Evolutionary conservation across 495 filamentous ascomycete genomes (phyloP), one percentile per base, ranked within the genome.

Genomic region (Cryomyces minteri): DNA sequence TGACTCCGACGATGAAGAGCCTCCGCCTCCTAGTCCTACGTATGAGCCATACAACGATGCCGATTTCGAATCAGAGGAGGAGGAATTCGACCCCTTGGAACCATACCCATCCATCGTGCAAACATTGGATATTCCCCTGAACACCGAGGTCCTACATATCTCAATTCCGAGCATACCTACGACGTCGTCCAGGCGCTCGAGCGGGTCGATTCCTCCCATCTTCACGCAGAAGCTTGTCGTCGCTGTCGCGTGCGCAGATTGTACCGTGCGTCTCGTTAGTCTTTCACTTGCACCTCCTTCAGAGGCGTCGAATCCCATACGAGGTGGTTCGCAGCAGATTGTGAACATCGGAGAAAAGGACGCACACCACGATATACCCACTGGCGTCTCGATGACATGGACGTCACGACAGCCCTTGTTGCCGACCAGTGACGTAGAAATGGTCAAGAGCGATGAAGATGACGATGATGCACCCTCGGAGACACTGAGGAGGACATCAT

Each of bases 271-370:
- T 43, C 60, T 94, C 32, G 61, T 90, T 9, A 79, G 76, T 4
- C 54, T 94, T 5, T 85, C 86, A 1, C 64, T 90, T 32, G 66
- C 67, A 6, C 84, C 84, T 8, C 83, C 84, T 5, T 82, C 84
- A 38, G 70, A 76, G 31, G 47, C 51, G 5, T 59, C 61, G 33
- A 68, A 61, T 39, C 55, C 65, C 32, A 43, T 54, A 5, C 48
- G 52, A 31, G 56, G 58, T 39, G 9, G 46, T 2, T 69, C 73
- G 5, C 74, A 84, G 48, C 70, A 74, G 0, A 67, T 76, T 25
- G 58, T 77, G 2, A 58, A 67, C 4, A 64, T 87, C 41, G 59
- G 55, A 31, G 62, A 66, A 6, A 60, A 60, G 0, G 55, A 61
- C 6, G 73, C 73, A 2, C 76, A 80, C 50, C 70, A 70, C 43